Conservation (phyloP, 108 stramenopile species). For the Parietichytrium sp. region DNA sequence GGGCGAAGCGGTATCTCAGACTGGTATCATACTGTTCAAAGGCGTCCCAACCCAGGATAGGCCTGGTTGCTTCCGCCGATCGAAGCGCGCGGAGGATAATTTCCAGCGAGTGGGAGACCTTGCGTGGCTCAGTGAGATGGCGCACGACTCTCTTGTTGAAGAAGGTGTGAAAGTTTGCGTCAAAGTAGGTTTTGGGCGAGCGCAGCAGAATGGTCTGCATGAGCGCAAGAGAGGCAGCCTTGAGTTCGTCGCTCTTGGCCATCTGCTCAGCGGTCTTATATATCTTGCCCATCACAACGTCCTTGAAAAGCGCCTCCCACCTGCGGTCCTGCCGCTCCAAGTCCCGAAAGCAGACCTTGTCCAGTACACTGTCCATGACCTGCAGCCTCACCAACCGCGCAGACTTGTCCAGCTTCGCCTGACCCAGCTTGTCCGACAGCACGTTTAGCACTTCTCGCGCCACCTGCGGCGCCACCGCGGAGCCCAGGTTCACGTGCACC, state of each 20-base stretch:
- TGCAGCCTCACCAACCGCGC: background rate
- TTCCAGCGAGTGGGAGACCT: slow-evolving; percentile 30
- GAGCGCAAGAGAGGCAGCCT: background rate
- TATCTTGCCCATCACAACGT: background rate
- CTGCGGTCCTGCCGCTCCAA: background rate
- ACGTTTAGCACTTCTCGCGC: background rate
- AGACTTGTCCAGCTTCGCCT: background rate
- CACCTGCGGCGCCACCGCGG: background rate
- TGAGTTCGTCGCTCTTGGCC: slow-evolving; percentile 23
- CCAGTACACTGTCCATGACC: background rate
- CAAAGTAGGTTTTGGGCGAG: background rate
- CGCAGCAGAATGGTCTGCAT: slow-evolving; percentile 5
- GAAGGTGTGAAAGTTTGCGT: background rate
- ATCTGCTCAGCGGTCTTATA: background rate
- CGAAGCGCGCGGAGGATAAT: background rate
- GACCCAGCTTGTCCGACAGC: background rate
- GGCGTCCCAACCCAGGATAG: background rate
- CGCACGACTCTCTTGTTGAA: background rate
- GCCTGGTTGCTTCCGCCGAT: background rate
- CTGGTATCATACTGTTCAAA: background rate
- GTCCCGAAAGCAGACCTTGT: background rate
- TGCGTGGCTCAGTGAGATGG: slow-evolving; percentile 21
- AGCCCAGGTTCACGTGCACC: background rate
- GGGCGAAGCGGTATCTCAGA: background rate
- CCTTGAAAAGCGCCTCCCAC: background rate